Conservation (phyloP, 2,329 filamentous ascomycete species). For the Sporothrix luriei region DNA sequence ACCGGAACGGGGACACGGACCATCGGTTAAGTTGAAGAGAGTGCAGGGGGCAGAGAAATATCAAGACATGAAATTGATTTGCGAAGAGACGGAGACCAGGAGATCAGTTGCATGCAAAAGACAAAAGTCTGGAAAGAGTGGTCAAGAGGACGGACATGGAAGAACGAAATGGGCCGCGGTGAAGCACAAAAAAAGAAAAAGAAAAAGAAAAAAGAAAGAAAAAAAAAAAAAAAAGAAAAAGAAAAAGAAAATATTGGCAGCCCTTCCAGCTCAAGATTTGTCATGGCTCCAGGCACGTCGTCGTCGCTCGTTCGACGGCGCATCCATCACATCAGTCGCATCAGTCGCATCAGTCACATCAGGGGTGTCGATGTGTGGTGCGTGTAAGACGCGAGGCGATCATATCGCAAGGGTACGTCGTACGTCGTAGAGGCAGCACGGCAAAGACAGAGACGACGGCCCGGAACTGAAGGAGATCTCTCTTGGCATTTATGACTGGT, state of each 20-base stretch:
- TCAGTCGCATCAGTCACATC: conserved; percentile 15
- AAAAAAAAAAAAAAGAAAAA: not conserved
- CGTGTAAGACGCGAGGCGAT: conserved; percentile 25
- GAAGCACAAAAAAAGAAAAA: not conserved
- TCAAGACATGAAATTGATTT: not conserved
- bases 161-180: not conserved
- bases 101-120: not conserved
- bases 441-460: not conserved
- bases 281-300: not conserved
- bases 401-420: conserved; percentile 1
- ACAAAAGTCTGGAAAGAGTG: not conserved
- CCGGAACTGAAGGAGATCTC: not conserved
- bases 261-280: not conserved
- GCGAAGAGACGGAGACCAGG: not conserved
- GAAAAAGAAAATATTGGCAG: not conserved
- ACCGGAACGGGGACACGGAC: conserved; percentile 17
- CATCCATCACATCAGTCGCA: conserved; percentile 2
- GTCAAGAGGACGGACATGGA: not conserved
- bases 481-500: not conserved
- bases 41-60: not conserved
- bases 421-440: not conserved
- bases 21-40: not conserved
- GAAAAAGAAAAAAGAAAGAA: not conserved
- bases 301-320: not conserved
- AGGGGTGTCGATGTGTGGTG: conserved; percentile 15